Evolutionary conservation across 2,329 filamentous ascomycete species (phyloP).

Genomic region (Trichoderma arundinaceum): DNA sequence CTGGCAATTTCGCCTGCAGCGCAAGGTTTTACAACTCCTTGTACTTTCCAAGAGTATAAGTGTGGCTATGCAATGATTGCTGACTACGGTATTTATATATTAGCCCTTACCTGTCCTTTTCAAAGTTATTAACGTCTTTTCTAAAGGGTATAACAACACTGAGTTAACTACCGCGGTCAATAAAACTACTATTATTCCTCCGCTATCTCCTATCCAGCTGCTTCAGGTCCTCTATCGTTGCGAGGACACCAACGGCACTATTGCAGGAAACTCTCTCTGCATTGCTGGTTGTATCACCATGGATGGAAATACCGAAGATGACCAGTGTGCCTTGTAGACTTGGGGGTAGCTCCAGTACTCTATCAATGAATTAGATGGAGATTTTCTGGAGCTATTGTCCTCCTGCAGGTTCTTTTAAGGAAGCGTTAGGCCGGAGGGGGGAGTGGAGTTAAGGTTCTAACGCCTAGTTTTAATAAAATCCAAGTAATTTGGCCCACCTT

Average conservation of each 20-base stretch:
- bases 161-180: not conserved
- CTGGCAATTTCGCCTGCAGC: not conserved
- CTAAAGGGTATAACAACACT: not conserved
- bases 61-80: not conserved
- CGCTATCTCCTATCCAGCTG: not conserved
- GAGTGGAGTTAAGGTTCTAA: not conserved
- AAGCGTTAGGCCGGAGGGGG: not conserved
- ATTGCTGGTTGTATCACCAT: not conserved
- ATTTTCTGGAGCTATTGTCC: not conserved
- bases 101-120: not conserved
- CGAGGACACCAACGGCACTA: not conserved
- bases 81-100: not conserved
- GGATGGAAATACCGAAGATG: not conserved
- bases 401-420: not conserved
- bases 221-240: slow-evolving; percentile 3
- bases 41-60: not conserved
- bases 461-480: not conserved
- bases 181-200: not conserved
- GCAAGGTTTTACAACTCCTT: not conserved
- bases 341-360: not conserved
- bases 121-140: not conserved
- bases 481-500: not conserved
- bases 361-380: not conserved
- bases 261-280: not conserved
- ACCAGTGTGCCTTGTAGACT: not conserved